Conservation (phyloP, 768 basidiomycete genomes). For the Daedaleopsis sinensis region DNA sequence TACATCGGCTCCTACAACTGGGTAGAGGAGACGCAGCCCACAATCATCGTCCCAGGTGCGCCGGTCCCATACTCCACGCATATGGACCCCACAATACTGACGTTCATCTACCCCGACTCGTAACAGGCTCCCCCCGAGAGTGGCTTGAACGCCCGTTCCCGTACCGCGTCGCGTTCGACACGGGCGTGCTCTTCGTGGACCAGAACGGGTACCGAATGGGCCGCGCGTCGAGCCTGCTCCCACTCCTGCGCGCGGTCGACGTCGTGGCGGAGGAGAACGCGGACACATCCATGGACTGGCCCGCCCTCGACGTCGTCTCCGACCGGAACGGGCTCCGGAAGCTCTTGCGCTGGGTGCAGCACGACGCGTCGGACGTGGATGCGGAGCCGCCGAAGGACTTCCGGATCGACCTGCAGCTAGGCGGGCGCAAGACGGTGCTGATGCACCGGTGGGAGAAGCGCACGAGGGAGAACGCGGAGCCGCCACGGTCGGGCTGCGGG, state of each 20-base stretch:
- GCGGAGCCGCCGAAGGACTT: slow-evolving; percentile 44
- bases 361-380: not conserved
- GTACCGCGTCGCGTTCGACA: slow-evolving; percentile 56
- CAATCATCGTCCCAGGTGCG: slow-evolving; percentile 34
- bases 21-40: slow-evolving; percentile 44
- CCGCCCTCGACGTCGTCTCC: slow-evolving; percentile 49
- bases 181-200: slow-evolving; percentile 52
- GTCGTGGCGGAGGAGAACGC: slow-evolving; percentile 30
- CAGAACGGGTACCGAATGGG: slow-evolving; percentile 56
- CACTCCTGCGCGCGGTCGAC: slow-evolving; percentile 64
- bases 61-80: no score
- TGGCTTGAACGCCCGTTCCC: slow-evolving; percentile 57
- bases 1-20: slow-evolving; percentile 59
- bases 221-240: slow-evolving; percentile 42
- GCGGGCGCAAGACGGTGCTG: slow-evolving; percentile 58
- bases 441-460: slow-evolving; percentile 61
- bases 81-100: no score
- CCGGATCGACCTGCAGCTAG: slow-evolving; percentile 70
- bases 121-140: slow-evolving; percentile 57
- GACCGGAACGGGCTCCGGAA: slow-evolving; percentile 72
- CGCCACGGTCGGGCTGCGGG: slow-evolving; percentile 48
- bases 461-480: slow-evolving; percentile 23
- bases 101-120: no score
- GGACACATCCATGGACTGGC: slow-evolving; percentile 38
- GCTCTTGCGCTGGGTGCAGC: slow-evolving; percentile 56